phyloP scores from a whole-genome alignment of 2,329 filamentous ascomycete genomes.

The Chaetomium sp. region DNA sequence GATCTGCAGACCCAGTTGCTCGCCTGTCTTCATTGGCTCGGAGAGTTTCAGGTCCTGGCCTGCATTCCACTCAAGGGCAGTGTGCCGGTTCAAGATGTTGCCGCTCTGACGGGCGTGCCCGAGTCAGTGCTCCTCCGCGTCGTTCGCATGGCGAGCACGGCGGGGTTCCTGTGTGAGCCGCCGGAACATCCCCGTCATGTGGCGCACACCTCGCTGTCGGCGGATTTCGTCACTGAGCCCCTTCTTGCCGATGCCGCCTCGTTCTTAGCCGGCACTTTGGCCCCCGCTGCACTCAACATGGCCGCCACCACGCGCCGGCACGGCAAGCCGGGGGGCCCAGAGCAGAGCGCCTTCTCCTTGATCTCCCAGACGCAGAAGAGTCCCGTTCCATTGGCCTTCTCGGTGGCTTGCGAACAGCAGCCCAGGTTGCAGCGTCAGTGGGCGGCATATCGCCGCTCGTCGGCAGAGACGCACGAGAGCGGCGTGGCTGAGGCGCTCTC shows the following conservation, averaged over 20 bases:
- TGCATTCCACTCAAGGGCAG: not conserved
- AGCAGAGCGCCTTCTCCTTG: no score
- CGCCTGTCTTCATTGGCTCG: not conserved
- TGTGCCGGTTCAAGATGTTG: not conserved
- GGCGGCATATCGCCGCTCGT: not conserved
- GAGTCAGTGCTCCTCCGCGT: not conserved
- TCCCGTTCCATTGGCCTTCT: not conserved
- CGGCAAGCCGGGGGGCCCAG: not conserved
- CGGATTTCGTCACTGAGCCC: slow-evolving; percentile 31
- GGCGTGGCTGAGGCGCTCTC: not conserved
- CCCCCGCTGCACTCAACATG: slow-evolving; percentile 33
- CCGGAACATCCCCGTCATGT: slow-evolving; percentile 24
- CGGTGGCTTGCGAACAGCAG: not conserved
- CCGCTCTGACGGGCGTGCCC: not conserved
- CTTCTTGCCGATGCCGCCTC: slow-evolving; percentile 33
- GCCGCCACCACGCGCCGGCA: slow-evolving; percentile 17
- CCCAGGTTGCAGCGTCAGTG: not conserved
- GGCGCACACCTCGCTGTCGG: slow-evolving; percentile 35
- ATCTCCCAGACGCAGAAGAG: no score
- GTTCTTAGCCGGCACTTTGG: slow-evolving; percentile 33
- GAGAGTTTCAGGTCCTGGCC: slow-evolving; percentile 3
- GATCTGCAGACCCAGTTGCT: not conserved
- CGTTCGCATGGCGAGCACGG: slow-evolving; percentile 25
- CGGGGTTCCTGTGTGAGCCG: slow-evolving; percentile 33
- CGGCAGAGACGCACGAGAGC: not conserved